Conservation (phyloP, 768 basidiomycete genomes). For the Hypholoma fasciculare region DNA sequence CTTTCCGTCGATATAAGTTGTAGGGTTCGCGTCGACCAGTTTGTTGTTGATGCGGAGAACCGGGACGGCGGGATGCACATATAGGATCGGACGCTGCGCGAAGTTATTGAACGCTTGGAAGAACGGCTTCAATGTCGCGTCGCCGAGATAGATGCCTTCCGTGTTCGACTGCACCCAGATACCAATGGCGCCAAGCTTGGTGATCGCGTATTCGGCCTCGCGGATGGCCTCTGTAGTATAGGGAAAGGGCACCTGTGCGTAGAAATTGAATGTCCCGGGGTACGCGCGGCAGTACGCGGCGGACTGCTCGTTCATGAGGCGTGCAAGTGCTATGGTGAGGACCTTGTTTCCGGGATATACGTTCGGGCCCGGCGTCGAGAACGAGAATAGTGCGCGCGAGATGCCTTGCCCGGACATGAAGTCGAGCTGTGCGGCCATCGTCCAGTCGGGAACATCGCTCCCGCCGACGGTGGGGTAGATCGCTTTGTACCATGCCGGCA, state of each 20-base stretch:
- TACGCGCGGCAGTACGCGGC: slow-evolving; percentile 30
- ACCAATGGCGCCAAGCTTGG: slow-evolving; percentile 32
- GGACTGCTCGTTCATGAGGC: slow-evolving; percentile 35
- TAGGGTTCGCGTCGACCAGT: slow-evolving; percentile 33
- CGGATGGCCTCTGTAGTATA: slow-evolving; percentile 31
- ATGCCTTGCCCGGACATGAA: slow-evolving; percentile 35
- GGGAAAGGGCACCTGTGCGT: slow-evolving; percentile 34
- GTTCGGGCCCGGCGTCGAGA: slow-evolving; percentile 33
- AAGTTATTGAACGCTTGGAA: slow-evolving; percentile 30
- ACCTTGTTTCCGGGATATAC: slow-evolving; percentile 26
- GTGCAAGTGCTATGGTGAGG: slow-evolving; percentile 32
- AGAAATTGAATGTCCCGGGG: slow-evolving; percentile 30
- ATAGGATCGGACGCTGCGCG: slow-evolving; percentile 27
- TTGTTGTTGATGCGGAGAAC: slow-evolving; percentile 24
- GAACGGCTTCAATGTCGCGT: slow-evolving; percentile 27
- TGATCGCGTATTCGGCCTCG: slow-evolving; percentile 31
- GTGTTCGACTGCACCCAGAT: slow-evolving; percentile 32
- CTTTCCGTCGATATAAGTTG: slow-evolving; percentile 30
- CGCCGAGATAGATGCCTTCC: slow-evolving; percentile 34
- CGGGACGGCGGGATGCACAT: slow-evolving; percentile 32
- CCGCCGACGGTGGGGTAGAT: slow-evolving; percentile 28
- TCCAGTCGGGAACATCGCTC: slow-evolving; percentile 32
- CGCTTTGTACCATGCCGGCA: slow-evolving; percentile 31
- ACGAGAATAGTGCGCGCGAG: slow-evolving; percentile 27
- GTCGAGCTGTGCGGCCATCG: slow-evolving; percentile 21